phyloP scores from a whole-genome alignment of 192 early-diverging fungal genomes.

The Coemansia sp. region DNA sequence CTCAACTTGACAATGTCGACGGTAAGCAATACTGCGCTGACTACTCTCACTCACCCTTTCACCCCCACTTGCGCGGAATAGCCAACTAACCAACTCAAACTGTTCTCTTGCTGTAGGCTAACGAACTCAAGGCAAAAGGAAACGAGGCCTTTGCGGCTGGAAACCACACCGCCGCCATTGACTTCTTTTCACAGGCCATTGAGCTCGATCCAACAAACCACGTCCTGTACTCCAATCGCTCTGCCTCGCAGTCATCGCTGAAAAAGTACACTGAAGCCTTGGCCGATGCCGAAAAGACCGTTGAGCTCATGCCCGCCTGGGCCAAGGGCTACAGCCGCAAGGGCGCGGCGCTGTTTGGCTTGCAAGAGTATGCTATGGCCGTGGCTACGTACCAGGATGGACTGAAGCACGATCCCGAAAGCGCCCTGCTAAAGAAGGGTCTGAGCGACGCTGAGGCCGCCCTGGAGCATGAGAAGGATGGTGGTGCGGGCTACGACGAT shows the following conservation, averaged over 20 bases:
- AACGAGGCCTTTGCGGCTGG: constrained; percentile 87
- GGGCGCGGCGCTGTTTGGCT: constrained; percentile 83
- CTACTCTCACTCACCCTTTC: background rate
- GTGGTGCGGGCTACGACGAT: constrained; percentile 24
- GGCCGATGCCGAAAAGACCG: constrained; percentile 84
- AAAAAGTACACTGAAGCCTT: constrained; percentile 81
- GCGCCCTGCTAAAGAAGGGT: constrained; percentile 75
- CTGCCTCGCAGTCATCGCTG: constrained; percentile 78
- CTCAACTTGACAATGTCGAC: constrained; percentile 3
- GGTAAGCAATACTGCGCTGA: constrained; percentile 3
- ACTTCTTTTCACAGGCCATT: constrained; percentile 82
- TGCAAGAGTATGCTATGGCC: constrained; percentile 71
- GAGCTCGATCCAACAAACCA: constrained; percentile 87
- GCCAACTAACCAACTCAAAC: background rate
- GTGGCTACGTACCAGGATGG: constrained; percentile 78
- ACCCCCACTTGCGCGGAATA: background rate
- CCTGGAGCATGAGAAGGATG: constrained; percentile 43
- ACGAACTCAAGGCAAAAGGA: constrained; percentile 77
- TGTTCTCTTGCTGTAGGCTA: constrained; percentile 50
- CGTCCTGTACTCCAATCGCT: constrained; percentile 93
- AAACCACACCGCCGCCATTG: constrained; percentile 76
- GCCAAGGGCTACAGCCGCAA: constrained; percentile 92
- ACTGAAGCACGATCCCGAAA: constrained; percentile 80
- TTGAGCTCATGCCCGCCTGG: constrained; percentile 83
- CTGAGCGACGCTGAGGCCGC: constrained; percentile 75